These are phyloP conservation scores for Epichloe festucae DNA, from an alignment of 2,329 filamentous ascomycete species.

Conservation along the genomic window DNA sequence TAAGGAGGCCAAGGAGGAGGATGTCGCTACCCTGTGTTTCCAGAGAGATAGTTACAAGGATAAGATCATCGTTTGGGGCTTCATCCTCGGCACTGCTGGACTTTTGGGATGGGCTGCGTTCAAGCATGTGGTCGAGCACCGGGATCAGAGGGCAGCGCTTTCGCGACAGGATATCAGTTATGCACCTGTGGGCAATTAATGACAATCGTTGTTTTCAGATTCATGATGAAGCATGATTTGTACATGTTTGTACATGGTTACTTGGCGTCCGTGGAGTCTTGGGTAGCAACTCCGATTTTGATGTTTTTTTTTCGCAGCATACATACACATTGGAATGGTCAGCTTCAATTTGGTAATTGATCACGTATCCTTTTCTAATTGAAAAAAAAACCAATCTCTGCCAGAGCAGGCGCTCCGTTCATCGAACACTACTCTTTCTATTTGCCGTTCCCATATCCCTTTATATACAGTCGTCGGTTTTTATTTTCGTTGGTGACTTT, in stretches of 20 bases:
- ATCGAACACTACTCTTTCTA: background rate
- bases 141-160: constrained; percentile 19
- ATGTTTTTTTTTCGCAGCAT: background rate
- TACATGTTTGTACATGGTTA: background rate
- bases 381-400: background rate
- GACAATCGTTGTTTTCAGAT: background rate
- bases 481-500: background rate
- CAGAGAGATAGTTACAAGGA: constrained; percentile 56
- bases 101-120: constrained; percentile 47
- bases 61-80: constrained; percentile 52
- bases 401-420: background rate
- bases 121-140: constrained; percentile 32
- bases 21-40: constrained; percentile 51
- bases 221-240: background rate
- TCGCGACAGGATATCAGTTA: constrained; percentile 17
- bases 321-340: background rate
- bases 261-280: constrained; percentile 1
- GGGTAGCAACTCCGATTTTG: background rate
- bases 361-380: background rate
- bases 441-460: background rate
- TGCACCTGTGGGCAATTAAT: constrained; percentile 9
- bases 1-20: constrained; percentile 46
- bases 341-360: background rate
- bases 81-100: constrained; percentile 45
- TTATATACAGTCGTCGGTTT: background rate